A percentile compares a stretch with the other conserved stretches of the same genome.
Conservation (phyloP, 2,329 filamentous ascomycete genomes). For the Aspergillus aculeatinus region DNA sequence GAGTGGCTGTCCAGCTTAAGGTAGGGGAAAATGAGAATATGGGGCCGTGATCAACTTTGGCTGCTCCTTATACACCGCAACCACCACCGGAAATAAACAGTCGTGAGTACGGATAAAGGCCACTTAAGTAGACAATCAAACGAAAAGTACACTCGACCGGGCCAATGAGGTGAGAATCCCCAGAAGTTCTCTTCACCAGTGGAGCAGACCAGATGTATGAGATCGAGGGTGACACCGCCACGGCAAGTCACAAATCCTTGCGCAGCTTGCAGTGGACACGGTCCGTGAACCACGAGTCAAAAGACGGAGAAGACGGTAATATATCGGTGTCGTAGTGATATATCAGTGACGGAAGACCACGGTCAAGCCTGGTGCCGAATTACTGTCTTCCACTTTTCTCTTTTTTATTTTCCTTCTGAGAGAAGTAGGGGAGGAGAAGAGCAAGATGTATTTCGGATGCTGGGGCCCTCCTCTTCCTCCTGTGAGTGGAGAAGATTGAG, state of each 20-base stretch:
- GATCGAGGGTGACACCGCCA: constrained; percentile 22
- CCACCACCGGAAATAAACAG: constrained; percentile 10
- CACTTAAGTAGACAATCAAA: constrained; percentile 6
- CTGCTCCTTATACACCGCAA: constrained; percentile 14
- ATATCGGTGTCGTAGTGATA: neutral
- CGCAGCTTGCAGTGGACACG: constrained; percentile 15
- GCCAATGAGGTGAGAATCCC: neutral
- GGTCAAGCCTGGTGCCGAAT: neutral
- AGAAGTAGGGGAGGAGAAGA: neutral
- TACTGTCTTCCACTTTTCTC: neutral
- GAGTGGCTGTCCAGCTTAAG: constrained; percentile 1
- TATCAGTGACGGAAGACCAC: neutral
- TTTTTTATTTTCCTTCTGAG: too few species aligned
- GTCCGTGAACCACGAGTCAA: constrained; percentile 12
- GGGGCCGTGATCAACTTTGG: constrained; percentile 10
- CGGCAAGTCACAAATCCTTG: constrained; percentile 11
- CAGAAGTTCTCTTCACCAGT: constrained; percentile 11
- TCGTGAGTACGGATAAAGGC: constrained; percentile 9
- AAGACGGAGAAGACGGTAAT: neutral
- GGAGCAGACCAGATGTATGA: constrained; percentile 22
- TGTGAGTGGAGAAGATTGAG: neutral
- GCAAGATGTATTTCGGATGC: neutral
- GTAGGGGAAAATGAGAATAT: constrained; percentile 5
- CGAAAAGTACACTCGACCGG: neutral
- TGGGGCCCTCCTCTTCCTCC: neutral